These are phyloP conservation scores for Cydonia oblonga DNA, from an alignment of 331 rosid species.

Conservation along the genomic window DNA sequence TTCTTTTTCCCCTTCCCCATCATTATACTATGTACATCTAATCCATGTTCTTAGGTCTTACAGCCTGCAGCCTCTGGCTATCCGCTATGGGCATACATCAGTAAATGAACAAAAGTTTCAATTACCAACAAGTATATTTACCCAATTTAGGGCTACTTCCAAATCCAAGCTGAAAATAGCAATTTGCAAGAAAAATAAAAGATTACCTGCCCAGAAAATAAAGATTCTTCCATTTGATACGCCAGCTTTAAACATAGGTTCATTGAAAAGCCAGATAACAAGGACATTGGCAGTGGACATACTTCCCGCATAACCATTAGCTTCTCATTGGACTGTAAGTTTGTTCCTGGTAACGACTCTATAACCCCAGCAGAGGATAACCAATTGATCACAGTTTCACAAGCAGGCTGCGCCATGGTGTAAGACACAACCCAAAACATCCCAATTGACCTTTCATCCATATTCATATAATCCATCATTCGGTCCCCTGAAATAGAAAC, in stretches of 20 bases:
- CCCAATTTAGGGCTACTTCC: background rate
- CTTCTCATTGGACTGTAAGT: conserved; percentile 64
- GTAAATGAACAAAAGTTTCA: background rate
- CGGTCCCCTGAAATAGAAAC: conserved; percentile 59
- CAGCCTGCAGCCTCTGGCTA: background rate
- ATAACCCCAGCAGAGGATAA: conserved; percentile 57
- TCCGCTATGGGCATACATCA: background rate
- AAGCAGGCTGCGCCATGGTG: conserved; percentile 98
- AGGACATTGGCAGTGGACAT: conserved; percentile 88
- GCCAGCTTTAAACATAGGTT: conserved; percentile 84
- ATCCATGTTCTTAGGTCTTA: background rate
- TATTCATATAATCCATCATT: conserved; percentile 89
- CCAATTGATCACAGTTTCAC: conserved; percentile 91
- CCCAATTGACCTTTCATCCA: conserved; percentile 98
- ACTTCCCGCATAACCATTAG: conserved; percentile 77
- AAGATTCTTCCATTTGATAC: conserved; percentile 81
- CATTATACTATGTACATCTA: background rate
- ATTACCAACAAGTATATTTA: background rate
- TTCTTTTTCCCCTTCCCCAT: background rate
- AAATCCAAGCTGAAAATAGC: background rate
- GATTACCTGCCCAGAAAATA: conserved; percentile 78
- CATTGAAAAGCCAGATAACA: conserved; percentile 85
- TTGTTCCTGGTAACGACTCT: conserved; percentile 52
- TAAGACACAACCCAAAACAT: conserved; percentile 99
- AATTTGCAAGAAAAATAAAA: background rate